A percentile compares a stretch with the other conserved stretches of the same genome.
Conservation (phyloP, 495 filamentous ascomycete genomes). For the Lasiosphaeriaceae sp. region DNA sequence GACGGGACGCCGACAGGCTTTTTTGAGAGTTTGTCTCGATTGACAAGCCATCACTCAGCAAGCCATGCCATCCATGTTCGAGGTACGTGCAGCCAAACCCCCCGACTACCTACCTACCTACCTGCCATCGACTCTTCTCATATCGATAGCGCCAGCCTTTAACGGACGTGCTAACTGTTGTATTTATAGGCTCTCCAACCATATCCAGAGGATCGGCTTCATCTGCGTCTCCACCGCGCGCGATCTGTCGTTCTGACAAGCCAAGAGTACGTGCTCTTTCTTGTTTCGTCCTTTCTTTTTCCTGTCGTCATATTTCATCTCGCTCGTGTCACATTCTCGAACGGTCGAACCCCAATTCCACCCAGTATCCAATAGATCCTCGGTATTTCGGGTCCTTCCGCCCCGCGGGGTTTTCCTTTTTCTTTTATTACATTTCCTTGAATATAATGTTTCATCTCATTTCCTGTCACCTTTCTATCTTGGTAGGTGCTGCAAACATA, state of each 20-base stretch:
- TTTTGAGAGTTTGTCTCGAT: neutral
- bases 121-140: neutral
- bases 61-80: conserved; percentile 26
- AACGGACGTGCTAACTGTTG: conserved; percentile 1
- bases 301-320: neutral
- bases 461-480: conserved; percentile 5
- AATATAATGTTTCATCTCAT: neutral
- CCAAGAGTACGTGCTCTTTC: too few relatives aligned
- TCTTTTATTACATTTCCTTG: neutral
- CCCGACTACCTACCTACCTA: neutral
- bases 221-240: conserved; percentile 77
- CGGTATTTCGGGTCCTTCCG: neutral
- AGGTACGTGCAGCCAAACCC: conserved; percentile 17
- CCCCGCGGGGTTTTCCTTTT: neutral
- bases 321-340: neutral
- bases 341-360: neutral
- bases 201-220: conserved; percentile 50
- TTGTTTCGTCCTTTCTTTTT: conserved; percentile 21
- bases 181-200: conserved; percentile 35
- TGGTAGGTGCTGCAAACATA: conserved; percentile 2
- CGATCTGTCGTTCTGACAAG: conserved; percentile 76
- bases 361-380: neutral
- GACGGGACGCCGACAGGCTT: neutral
- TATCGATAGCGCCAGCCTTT: neutral
- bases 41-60: conserved; percentile 8